Percentiles rank a stretch among this genome's conserved stretches.
Conservation (phyloP, 345 rosid genomes). For the Gossypium bickii region DNA sequence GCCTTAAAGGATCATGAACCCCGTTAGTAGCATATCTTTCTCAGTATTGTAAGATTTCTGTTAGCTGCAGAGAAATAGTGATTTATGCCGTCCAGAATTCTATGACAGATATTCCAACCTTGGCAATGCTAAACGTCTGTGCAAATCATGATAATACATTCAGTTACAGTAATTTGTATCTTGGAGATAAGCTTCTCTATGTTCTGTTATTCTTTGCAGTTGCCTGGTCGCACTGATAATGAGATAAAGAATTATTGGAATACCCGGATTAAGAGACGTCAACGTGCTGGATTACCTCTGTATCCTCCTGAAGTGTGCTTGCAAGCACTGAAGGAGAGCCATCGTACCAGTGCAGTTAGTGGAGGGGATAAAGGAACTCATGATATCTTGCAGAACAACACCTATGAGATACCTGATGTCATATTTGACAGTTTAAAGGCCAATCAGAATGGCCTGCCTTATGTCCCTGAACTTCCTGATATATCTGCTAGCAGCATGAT, state of each 20-base stretch:
- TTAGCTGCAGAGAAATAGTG: background rate
- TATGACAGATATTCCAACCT: background rate
- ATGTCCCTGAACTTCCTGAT: conserved; percentile 53
- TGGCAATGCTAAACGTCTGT: conserved; percentile 3
- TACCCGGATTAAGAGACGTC: conserved; percentile 89
- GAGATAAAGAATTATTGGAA: conserved; percentile 99
- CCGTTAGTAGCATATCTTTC: background rate
- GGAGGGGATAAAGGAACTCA: conserved; percentile 46
- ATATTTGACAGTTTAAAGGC: conserved; percentile 63
- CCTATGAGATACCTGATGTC: conserved; percentile 58
- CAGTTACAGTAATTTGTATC: background rate
- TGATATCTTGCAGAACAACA: conserved; percentile 49
- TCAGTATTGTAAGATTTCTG: background rate
- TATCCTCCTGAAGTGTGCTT: conserved; percentile 77
- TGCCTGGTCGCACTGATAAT: conserved; percentile 98
- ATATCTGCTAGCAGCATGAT: conserved; percentile 52
- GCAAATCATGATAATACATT: conserved; percentile 1
- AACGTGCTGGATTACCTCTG: conserved; percentile 92
- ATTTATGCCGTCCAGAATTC: background rate
- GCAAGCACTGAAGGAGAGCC: conserved; percentile 55
- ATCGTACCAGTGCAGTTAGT: conserved; percentile 28
- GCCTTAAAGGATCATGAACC: background rate
- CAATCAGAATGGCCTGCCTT: conserved; percentile 43
- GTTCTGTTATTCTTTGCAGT: conserved; percentile 35
- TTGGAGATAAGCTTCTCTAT: conserved; percentile 10